phyloP scores from a whole-genome alignment of 768 basidiomycete species.

The Boletus rubescentipes region DNA sequence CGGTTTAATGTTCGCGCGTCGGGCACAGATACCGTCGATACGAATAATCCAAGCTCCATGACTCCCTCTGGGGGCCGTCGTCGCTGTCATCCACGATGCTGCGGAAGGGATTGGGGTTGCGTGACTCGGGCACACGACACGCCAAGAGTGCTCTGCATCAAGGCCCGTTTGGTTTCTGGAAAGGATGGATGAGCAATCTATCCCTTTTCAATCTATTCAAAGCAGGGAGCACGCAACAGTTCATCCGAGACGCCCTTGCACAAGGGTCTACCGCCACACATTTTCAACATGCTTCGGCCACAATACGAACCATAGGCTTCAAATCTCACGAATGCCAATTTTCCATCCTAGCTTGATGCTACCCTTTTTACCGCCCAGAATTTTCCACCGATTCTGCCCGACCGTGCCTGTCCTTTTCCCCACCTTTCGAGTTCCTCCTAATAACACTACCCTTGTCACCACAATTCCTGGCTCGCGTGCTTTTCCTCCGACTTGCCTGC shows the following conservation, averaged over 20 bases:
- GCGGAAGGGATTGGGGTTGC: background rate
- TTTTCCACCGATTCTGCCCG: constrained; percentile 47
- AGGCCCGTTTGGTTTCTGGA: background rate
- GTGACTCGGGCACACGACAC: background rate
- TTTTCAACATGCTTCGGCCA: no score
- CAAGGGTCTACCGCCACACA: no score
- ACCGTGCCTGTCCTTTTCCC: background rate
- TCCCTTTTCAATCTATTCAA: background rate
- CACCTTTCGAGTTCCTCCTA: background rate
- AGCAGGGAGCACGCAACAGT: no score
- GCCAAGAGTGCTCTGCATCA: background rate
- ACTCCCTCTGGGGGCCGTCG: no score
- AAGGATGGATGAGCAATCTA: no score
- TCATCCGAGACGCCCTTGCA: no score
- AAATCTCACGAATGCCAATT: background rate
- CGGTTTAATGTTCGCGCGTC: no score
- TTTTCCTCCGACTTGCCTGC: constrained; percentile 10
- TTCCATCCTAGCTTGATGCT: constrained; percentile 2
- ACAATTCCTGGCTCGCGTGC: background rate
- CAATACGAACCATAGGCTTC: no score
- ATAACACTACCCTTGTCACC: constrained; percentile 12
- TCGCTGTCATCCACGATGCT: background rate
- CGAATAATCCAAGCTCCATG: background rate
- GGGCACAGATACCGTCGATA: background rate
- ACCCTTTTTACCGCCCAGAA: constrained; percentile 25